These are phyloP conservation scores for Ceriops decandra DNA, from an alignment of 345 rosid genomes.

Conservation along the genomic window DNA sequence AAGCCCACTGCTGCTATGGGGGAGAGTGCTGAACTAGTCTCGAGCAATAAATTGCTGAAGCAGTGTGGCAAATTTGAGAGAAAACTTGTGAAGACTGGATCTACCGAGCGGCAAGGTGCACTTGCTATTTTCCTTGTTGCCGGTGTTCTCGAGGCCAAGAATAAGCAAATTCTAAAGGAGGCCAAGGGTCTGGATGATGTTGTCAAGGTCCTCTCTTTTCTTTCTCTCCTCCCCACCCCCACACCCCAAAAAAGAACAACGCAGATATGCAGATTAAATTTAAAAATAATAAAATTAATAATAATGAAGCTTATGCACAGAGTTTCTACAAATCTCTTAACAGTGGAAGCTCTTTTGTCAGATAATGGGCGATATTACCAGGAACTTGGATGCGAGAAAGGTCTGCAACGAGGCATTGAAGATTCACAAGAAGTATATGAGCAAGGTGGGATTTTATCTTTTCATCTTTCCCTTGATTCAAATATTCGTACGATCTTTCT, in stretches of 20 bases:
- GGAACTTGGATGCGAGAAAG: constrained; percentile 76
- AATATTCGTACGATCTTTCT: background rate
- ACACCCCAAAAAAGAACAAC: background rate
- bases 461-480: background rate
- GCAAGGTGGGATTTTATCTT: constrained; percentile 43
- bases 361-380: constrained; percentile 74
- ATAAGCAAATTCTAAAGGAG: constrained; percentile 75
- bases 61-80: constrained; percentile 84
- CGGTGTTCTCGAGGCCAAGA: constrained; percentile 80
- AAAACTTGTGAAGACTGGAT: constrained; percentile 51
- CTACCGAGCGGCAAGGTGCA: constrained; percentile 43
- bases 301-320: background rate
- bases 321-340: constrained; percentile 12
- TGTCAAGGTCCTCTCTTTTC: constrained; percentile 51
- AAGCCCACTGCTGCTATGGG: constrained; percentile 29
- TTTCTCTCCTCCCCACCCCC: constrained; percentile 2
- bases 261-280: background rate
- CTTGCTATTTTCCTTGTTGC: constrained; percentile 85
- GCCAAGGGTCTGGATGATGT: constrained; percentile 90
- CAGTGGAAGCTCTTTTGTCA: constrained; percentile 19
- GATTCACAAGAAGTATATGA: constrained; percentile 72
- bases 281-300: background rate
- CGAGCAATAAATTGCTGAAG: constrained; percentile 52
- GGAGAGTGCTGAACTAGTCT: constrained; percentile 18
- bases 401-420: constrained; percentile 77